phyloP scores from a whole-genome alignment of 768 basidiomycete species.

The Favolaschia claudopus region DNA sequence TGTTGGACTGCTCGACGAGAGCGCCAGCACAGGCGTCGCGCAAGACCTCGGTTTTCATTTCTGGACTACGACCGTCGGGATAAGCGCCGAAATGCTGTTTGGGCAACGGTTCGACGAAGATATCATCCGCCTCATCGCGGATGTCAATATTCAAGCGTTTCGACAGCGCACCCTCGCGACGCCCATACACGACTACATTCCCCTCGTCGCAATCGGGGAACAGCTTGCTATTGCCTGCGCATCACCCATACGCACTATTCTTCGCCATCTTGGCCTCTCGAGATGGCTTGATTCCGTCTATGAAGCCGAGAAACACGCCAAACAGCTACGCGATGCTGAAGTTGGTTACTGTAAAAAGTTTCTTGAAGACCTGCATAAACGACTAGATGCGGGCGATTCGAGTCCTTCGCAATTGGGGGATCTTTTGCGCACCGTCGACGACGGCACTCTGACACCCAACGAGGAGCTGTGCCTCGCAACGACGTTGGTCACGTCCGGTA shows the following conservation, averaged over 20 bases:
- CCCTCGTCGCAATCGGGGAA: not conserved
- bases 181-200: not conserved
- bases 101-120: not conserved
- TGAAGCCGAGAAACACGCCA: not conserved
- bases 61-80: not conserved
- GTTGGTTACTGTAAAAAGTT: not conserved
- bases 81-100: not conserved
- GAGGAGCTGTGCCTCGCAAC: not conserved
- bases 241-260: not conserved
- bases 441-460: not conserved
- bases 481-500: not conserved
- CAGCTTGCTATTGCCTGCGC: not conserved
- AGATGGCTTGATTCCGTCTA: not conserved
- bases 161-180: not conserved
- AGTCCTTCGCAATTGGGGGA: not conserved
- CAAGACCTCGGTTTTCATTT: not conserved
- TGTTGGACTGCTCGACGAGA: not conserved
- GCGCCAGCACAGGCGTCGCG: not conserved
- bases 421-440: not conserved
- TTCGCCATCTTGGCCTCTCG: too few relatives aligned
- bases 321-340: not conserved
- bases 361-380: not conserved
- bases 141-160: not conserved
- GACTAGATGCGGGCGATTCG: not conserved
- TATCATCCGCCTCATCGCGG: not conserved